These are phyloP conservation scores for Aspergillus cavernicola DNA, from an alignment of 495 filamentous ascomycete species.

Conservation along the genomic window DNA sequence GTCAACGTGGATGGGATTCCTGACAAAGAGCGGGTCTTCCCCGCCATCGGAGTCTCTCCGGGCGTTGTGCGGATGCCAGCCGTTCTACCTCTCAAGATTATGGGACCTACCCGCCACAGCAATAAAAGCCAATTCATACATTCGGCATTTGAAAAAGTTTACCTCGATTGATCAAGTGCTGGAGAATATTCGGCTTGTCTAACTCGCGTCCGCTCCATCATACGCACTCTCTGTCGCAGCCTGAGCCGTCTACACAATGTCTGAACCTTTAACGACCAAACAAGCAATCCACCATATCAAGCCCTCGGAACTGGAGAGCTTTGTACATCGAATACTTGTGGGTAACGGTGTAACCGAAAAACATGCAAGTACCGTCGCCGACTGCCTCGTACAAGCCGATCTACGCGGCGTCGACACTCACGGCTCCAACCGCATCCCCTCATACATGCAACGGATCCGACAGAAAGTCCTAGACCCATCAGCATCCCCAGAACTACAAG, in stretches of 20 bases:
- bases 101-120: neutral
- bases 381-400: slow-evolving; percentile 65
- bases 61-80: neutral
- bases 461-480: slow-evolving; percentile 57
- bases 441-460: slow-evolving; percentile 69
- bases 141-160: neutral
- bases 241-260: neutral
- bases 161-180: too few species aligned
- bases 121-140: neutral
- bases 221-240: too few species aligned
- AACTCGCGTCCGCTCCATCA: too few species aligned
- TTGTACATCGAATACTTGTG: slow-evolving; percentile 46
- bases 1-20: too few species aligned
- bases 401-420: slow-evolving; percentile 77
- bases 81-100: neutral
- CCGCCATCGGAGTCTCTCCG: neutral
- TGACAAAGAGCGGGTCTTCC: neutral
- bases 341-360: slow-evolving; percentile 54
- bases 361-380: slow-evolving; percentile 57
- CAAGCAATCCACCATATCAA: slow-evolving; percentile 28
- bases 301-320: slow-evolving; percentile 25
- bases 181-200: too few species aligned
- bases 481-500: slow-evolving; percentile 51
- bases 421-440: slow-evolving; percentile 71
- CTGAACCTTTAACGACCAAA: neutral